These are phyloP conservation scores for Populus ilicifolia DNA, from an alignment of 345 rosid genomes.

Conservation along the genomic window DNA sequence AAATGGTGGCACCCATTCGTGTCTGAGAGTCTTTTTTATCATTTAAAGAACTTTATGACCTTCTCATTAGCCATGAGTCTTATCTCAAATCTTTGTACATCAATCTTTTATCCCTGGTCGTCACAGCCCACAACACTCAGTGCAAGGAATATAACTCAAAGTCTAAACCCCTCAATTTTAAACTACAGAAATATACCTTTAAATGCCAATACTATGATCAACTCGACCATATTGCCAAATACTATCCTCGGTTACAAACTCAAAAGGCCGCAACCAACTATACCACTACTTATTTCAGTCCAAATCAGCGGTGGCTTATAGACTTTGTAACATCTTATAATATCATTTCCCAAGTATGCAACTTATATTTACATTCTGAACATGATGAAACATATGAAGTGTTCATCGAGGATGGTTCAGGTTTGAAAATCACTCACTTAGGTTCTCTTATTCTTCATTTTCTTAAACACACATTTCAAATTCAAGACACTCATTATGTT, in stretches of 20 bases:
- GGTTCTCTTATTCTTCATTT: background rate
- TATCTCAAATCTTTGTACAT: background rate
- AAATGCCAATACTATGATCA: too few relatives aligned
- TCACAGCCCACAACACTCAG: background rate
- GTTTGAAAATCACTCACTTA: background rate
- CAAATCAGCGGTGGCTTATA: background rate
- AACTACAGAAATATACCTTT: too few relatives aligned
- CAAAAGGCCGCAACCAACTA: background rate
- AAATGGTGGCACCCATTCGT: background rate
- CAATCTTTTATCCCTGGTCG: background rate
- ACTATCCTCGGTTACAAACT: too few relatives aligned
- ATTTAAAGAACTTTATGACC: background rate
- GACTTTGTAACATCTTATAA: background rate
- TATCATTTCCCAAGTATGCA: background rate
- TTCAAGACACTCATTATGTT: background rate
- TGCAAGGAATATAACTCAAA: too few relatives aligned
- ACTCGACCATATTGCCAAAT: too few relatives aligned
- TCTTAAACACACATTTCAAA: fast-evolving
- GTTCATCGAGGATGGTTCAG: background rate
- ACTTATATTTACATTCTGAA: background rate
- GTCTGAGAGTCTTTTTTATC: background rate
- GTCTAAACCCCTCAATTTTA: too few relatives aligned
- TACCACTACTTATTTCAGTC: too few relatives aligned
- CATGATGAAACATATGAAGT: background rate
- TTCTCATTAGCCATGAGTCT: background rate